Base-by-base conservation (phyloP, 306 rosid species). In the Cicer pinnatifidum region DNA sequence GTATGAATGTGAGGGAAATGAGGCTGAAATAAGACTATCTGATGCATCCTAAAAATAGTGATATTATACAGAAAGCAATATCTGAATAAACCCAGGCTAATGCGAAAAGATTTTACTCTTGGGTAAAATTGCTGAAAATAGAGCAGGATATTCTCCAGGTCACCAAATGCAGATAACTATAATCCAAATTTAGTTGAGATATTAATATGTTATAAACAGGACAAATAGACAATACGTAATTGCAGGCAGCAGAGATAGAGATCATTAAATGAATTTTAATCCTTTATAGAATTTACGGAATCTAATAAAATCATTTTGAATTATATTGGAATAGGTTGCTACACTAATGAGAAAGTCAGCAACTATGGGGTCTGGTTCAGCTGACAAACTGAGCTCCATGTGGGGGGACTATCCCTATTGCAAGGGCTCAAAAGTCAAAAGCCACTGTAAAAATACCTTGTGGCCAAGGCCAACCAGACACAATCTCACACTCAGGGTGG, bases 211-310 rank as follows among this genome's bases (percentile, higher is more conserved):
- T 62, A 46, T 17, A 70, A 53, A 70, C 13, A 63, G 69, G 81
- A 35, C 17, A 28, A 63, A 11, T 46, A 13, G 52, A 46, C 52
- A 28, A 54, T n/a, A 53, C 15, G 65, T 38, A 81, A 68, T n/a
- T 38, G 44, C 33, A 16, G 61, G 43, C 8, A 41, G 62, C 51
- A 46, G 75, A 75, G 78, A 69, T 38, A 53, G 73, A 40, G 57
- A 82, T 67, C 76, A 60, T 41, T 28, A 9, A 35, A 35, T 50
- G 43, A 72, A 71, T 15, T 51, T 20, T 15, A 28, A 39, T 5
- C 82, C 40, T 19, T 11, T 37, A 52, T 53, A 69, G 82, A 81
- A 63, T n/a, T 35, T 45, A 45, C 57, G 43, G 70, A 46, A 78
- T 46, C 50, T 6, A 46, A 19, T 45, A 45, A 73, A 78, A 41